phyloP scores from a whole-genome alignment of 257 asterid species.

The Vinca minor region DNA sequence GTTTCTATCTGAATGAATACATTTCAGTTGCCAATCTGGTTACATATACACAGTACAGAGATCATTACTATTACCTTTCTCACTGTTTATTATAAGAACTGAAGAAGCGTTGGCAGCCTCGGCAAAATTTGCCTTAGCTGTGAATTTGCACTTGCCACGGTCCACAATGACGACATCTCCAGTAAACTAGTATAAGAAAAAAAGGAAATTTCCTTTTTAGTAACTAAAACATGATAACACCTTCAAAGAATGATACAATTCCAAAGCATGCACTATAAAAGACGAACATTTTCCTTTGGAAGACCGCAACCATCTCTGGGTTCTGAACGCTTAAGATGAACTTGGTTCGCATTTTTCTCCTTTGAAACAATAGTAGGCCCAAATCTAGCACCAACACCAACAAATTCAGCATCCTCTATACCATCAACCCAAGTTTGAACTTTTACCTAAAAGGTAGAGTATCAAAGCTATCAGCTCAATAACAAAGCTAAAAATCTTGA shows the following conservation, averaged over 20 bases:
- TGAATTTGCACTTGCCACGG: slow-evolving; percentile 80
- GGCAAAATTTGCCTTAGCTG: slow-evolving; percentile 65
- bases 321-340: slow-evolving; percentile 46
- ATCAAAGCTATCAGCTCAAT: slow-evolving; percentile 1
- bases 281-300: slow-evolving; percentile 50
- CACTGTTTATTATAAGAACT: slow-evolving; percentile 69
- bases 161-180: slow-evolving; percentile 81
- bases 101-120: slow-evolving; percentile 96
- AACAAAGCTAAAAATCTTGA: neutral
- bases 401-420: slow-evolving; percentile 62
- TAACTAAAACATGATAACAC: slow-evolving; percentile 10
- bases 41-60: neutral
- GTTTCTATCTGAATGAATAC: too few species aligned
- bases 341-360: slow-evolving; percentile 78
- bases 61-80: slow-evolving; percentile 48
- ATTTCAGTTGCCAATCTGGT: neutral
- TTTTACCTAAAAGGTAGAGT: slow-evolving; percentile 48
- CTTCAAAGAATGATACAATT: neutral
- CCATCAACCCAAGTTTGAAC: slow-evolving; percentile 88
- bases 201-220: slow-evolving; percentile 11
- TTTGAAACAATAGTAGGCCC: slow-evolving; percentile 70
- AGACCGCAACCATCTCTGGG: slow-evolving; percentile 70
- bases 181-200: slow-evolving; percentile 39
- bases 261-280: slow-evolving; percentile 6
- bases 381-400: slow-evolving; percentile 93